Evolutionary conservation across 495 filamentous ascomycete species (phyloP), one percentile per base, ranked within the genome.

Genomic region (Penicillium roqueforti): DNA sequence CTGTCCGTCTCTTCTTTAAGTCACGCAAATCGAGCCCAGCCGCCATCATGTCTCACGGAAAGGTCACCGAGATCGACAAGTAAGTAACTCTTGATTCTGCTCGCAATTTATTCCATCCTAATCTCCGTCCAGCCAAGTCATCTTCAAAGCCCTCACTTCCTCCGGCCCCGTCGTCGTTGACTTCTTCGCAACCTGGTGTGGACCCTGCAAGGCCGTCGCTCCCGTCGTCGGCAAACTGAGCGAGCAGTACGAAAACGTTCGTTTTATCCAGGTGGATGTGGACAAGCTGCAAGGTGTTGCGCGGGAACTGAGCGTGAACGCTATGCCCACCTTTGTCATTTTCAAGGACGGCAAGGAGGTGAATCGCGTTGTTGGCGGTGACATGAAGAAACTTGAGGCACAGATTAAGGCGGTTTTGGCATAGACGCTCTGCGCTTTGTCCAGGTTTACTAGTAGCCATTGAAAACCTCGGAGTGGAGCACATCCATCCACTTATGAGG

Each of bases 201-300:
- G 64, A 14, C 64, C 64, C 22, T 67, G 64, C 59, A 55, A 54
- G 47, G 64, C 61, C 18, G 64, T 65, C 10, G 61, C 56, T 0
- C 64, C 64, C 38, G 57, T 60, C 39, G 51, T 67, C 47, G 64
- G 64, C 45, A 60, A 67, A 36, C 53, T 67, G 25, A 67, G 64
- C 42, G 64, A 67, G 48, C 67, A 72, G 18, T 79, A 78, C 67
- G 29, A 75, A 49, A 71, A 77, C 34, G 80, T 83, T 49, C 76
- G 80, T 58, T 96, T 95, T 71, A 82, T 82, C 76, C 93, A 95
- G 79, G 67, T 96, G 64, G 91, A 96, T 70, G 89, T 96, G 51
- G 91, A 96, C 70, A 79, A 86, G 55, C 71, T 92, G 28, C 76
- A 86, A 44, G 80, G 85, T 13, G 82, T 92, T 13, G 84, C 87